phyloP scores from a whole-genome alignment of 805 yeast species.

The Candida piceae region DNA sequence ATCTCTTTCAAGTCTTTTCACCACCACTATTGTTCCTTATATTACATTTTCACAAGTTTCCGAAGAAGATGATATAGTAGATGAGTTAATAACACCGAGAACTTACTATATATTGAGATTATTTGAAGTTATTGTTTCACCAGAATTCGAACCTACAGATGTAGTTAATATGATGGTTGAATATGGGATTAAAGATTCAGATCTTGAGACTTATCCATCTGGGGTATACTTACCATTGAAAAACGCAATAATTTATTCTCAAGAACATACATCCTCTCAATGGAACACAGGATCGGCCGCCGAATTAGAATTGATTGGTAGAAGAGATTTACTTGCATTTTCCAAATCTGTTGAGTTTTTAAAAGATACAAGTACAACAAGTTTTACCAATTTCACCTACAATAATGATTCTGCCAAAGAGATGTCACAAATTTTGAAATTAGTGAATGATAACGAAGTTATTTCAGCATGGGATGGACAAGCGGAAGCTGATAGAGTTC shows the following conservation, averaged over 20 bases:
- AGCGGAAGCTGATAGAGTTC: constrained; percentile 61
- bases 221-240: constrained; percentile 67
- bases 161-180: constrained; percentile 60
- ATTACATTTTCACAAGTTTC: constrained; percentile 63
- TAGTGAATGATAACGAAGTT: constrained; percentile 39
- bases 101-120: constrained; percentile 53
- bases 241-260: constrained; percentile 52
- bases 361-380: constrained; percentile 3
- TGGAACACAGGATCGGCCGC: constrained; percentile 33
- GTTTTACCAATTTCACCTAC: constrained; percentile 3
- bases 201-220: constrained; percentile 65
- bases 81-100: constrained; percentile 59
- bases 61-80: constrained; percentile 56
- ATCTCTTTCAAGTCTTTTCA: constrained; percentile 48
- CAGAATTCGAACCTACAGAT: constrained; percentile 45
- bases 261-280: constrained; percentile 44
- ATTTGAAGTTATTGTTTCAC: constrained; percentile 58
- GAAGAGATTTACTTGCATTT: constrained; percentile 51
- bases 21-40: constrained; percentile 45
- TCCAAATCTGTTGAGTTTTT: constrained; percentile 5
- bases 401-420: constrained; percentile 32
- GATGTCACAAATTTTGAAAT: constrained; percentile 35
- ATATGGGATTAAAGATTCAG: constrained; percentile 43
- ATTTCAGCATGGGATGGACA: constrained; percentile 66
- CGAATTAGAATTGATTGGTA: constrained; percentile 55